Conservation (phyloP, 768 basidiomycete genomes). For the Ramaria rubella region DNA sequence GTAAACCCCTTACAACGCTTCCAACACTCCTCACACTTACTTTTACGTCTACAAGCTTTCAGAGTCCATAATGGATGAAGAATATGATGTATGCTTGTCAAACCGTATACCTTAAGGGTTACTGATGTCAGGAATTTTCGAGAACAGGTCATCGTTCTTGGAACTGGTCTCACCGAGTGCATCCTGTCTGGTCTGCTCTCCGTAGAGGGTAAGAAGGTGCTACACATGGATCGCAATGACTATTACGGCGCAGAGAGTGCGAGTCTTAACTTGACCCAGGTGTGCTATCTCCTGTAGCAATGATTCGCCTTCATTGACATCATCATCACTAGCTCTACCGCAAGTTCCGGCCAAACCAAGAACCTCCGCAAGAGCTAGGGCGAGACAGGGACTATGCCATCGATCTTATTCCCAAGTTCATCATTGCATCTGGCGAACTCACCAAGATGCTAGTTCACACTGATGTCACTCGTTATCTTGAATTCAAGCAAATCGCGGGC, state of each 20-base stretch:
- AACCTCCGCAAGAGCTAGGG: conserved; percentile 78
- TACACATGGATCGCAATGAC: conserved; percentile 98
- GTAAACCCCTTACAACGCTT: conserved; percentile 3
- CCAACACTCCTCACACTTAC: not conserved
- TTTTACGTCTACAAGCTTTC: not conserved
- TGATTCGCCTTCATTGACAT: conserved; percentile 1
- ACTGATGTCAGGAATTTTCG: not conserved
- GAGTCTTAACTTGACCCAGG: conserved; percentile 95
- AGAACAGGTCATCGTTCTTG: conserved; percentile 77
- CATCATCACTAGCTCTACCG: conserved; percentile 79
- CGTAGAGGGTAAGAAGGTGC: conserved; percentile 99
- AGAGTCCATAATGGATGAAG: conserved; percentile 80
- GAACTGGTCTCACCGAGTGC: conserved; percentile 97
- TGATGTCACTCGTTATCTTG: conserved; percentile 96
- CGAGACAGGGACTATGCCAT: conserved; percentile 97
- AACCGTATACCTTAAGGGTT: not conserved
- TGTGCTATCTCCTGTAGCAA: conserved; percentile 27
- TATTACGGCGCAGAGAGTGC: conserved; percentile 99
- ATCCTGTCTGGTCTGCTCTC: conserved; percentile 96
- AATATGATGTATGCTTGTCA: conserved; percentile 73
- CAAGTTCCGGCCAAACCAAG: conserved; percentile 79
- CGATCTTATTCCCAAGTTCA: conserved; percentile 98
- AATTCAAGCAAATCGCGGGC: conserved; percentile 99
- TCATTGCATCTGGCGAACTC: conserved; percentile 95
- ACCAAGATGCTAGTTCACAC: conserved; percentile 98